A percentile compares a stretch with the other conserved stretches of the same genome.
phyloP scores from a whole-genome alignment of 1,284 basidiomycete genomes.

The Mycena sp. region DNA sequence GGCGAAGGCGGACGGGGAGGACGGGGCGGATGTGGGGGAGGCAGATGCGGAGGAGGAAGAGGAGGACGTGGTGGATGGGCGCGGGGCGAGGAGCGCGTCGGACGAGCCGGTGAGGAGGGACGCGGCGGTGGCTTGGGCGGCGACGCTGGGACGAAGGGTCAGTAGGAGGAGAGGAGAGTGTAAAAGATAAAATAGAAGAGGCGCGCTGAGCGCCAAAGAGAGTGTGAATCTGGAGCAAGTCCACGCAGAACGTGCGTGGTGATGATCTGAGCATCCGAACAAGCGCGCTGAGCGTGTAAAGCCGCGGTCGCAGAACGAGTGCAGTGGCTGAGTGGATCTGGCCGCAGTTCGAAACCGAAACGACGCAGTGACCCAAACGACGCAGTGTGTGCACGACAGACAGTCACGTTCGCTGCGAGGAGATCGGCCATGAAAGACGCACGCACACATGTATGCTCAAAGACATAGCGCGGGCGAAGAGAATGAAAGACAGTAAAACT shows the following conservation, averaged over 20 bases:
- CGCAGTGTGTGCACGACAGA: too few species aligned
- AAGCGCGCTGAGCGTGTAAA: too few species aligned
- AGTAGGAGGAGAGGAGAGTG: neutral
- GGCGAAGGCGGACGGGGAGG: conserved; percentile 60
- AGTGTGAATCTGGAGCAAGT: too few species aligned
- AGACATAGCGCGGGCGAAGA: neutral
- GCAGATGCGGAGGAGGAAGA: conserved; percentile 24
- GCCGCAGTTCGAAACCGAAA: too few species aligned
- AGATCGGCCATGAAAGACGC: neutral
- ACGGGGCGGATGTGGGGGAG: conserved; percentile 45
- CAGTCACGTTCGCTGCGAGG: too few species aligned
- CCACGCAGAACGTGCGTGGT: too few species aligned
- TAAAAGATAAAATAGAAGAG: neutral
- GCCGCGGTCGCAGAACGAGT: too few species aligned
- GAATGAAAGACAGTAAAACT: conserved; percentile 5
- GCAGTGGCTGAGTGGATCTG: too few species aligned
- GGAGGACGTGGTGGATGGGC: conserved; percentile 18
- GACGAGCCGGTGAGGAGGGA: conserved; percentile 73
- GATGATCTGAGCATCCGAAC: too few species aligned
- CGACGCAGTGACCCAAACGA: too few species aligned
- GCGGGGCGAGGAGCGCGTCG: conserved; percentile 61
- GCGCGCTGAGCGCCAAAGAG: too few species aligned
- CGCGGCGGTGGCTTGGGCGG: conserved; percentile 82
- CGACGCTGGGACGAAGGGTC: conserved; percentile 61
- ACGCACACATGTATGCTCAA: neutral